phyloP scores from a whole-genome alignment of 169 alveolate genomes.

The Neospora caninum region DNA sequence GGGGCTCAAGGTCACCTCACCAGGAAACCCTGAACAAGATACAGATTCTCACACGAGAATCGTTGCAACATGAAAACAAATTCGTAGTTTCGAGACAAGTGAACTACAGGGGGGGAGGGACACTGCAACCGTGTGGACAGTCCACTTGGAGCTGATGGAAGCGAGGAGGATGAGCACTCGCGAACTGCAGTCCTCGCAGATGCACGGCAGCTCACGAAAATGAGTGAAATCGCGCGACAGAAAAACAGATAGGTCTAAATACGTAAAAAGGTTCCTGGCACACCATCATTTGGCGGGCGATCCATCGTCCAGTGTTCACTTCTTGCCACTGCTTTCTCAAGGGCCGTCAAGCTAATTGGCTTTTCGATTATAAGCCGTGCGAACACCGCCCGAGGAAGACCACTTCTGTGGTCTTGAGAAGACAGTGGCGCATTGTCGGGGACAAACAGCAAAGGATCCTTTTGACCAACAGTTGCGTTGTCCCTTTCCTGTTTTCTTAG shows the following conservation, averaged over 20 bases:
- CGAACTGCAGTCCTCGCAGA: background rate
- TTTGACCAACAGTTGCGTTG: too few species aligned
- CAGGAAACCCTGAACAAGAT: background rate
- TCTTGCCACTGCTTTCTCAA: background rate
- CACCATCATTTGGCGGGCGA: background rate
- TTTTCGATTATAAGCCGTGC: background rate
- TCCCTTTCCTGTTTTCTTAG: too few species aligned
- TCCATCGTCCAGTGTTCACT: background rate
- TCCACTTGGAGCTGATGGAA: background rate
- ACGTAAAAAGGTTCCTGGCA: background rate
- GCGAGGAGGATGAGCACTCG: background rate
- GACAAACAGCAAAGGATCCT: too few species aligned
- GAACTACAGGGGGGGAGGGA: background rate
- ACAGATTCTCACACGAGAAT: background rate
- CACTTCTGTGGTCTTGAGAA: too few species aligned
- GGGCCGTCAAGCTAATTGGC: background rate
- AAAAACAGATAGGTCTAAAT: background rate
- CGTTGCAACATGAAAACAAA: too few species aligned
- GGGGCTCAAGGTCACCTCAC: background rate
- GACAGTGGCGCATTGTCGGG: too few species aligned
- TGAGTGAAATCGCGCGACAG: background rate
- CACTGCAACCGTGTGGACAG: background rate
- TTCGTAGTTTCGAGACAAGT: background rate
- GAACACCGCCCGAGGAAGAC: background rate
- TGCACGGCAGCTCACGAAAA: background rate